These are phyloP conservation scores for Venturia pyrina DNA, from an alignment of 2,329 filamentous ascomycete genomes.

Conservation along the genomic window DNA sequence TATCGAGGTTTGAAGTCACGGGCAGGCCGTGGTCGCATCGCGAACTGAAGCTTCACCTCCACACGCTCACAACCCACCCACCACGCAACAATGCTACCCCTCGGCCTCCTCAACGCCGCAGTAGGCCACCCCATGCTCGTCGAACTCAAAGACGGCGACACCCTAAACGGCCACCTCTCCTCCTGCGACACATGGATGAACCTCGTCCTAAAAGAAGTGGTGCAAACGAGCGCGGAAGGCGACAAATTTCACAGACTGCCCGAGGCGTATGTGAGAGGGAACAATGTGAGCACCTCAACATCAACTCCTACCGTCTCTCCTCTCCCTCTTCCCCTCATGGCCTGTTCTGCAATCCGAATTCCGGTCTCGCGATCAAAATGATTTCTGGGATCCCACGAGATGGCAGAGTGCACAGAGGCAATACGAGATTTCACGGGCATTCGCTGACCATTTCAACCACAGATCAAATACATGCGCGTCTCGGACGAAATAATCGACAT, in stretches of 20 bases:
- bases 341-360: no score
- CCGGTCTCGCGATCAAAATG: no score
- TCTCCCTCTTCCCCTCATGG: no score
- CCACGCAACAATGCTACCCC: slow-evolving; percentile 40
- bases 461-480: slow-evolving; percentile 98
- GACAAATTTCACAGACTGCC: slow-evolving; percentile 87
- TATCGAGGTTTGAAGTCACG: no score
- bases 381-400: no score
- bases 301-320: no score
- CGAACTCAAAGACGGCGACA: slow-evolving; percentile 95
- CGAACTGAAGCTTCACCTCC: not conserved
- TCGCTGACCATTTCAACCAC: no score
- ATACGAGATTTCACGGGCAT: no score
- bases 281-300: slow-evolving; percentile 56
- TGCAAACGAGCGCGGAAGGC: slow-evolving; percentile 90
- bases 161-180: slow-evolving; percentile 89
- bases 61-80: not conserved
- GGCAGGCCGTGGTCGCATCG: no score
- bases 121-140: slow-evolving; percentile 98
- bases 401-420: no score
- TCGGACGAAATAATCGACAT: slow-evolving; percentile 94
- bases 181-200: slow-evolving; percentile 99
- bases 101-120: slow-evolving; percentile 83
- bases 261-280: slow-evolving; percentile 93
- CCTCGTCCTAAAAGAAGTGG: slow-evolving; percentile 89